phyloP scores from a whole-genome alignment of 306 rosid genomes.

The Gillenia trifoliata region DNA sequence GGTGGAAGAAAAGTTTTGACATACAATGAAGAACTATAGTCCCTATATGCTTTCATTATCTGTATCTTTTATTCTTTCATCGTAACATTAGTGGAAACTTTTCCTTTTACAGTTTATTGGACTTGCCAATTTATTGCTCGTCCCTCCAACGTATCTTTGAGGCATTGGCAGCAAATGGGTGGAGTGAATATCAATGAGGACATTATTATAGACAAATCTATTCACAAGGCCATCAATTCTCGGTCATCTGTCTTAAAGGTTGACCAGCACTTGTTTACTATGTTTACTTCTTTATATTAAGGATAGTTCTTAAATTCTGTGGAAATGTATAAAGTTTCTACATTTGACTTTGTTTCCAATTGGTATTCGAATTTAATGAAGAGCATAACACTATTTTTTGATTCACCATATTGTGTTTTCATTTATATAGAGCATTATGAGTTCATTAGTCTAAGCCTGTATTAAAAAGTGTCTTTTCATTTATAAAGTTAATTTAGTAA shows the following conservation, averaged over 20 bases:
- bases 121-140: slow-evolving; percentile 93
- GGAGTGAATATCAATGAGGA: slow-evolving; percentile 80
- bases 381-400: not conserved
- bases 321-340: slow-evolving; percentile 5
- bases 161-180: slow-evolving; percentile 94
- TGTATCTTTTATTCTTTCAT: not conserved
- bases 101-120: slow-evolving; percentile 70
- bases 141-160: slow-evolving; percentile 70
- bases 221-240: slow-evolving; percentile 82
- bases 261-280: slow-evolving; percentile 8
- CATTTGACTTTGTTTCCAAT: slow-evolving; percentile 6
- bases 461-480: not conserved
- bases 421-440: not conserved
- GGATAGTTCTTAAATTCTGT: slow-evolving; percentile 8
- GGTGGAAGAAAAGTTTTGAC: not conserved
- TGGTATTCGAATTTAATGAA: slow-evolving; percentile 4
- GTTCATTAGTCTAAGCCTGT: not conserved
- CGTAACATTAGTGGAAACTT: not conserved
- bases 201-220: slow-evolving; percentile 74
- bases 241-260: slow-evolving; percentile 92
- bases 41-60: not conserved
- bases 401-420: not conserved
- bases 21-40: not conserved
- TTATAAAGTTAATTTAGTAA: not conserved
- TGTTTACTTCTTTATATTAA: not conserved